Conservation (phyloP, 352 stramenopile genomes). For the Phytophthora melonis region DNA sequence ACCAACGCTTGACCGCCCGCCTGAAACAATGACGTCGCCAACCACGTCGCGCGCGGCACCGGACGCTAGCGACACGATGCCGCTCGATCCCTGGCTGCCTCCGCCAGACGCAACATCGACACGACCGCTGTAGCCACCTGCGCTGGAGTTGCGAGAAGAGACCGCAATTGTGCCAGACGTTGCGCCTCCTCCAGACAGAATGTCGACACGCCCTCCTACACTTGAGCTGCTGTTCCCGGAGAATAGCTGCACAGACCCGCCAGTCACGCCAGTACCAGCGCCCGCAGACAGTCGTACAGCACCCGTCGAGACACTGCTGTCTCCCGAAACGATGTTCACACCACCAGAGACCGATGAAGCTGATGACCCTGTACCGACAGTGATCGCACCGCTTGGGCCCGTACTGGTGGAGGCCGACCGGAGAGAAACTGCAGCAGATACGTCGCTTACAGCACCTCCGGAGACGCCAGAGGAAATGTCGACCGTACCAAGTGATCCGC, state of each 20-base stretch:
- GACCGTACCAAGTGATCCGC: conserved; percentile 24
- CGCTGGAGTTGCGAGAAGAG: conserved; percentile 16
- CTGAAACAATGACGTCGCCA: conserved; percentile 23
- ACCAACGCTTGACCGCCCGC: conserved; percentile 13
- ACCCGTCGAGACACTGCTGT: conserved; percentile 6
- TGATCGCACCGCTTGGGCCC: conserved; percentile 9
- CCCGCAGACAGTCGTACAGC: conserved; percentile 8
- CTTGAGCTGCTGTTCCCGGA: conserved; percentile 17
- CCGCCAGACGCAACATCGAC: conserved; percentile 24
- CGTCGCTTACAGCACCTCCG: neutral
- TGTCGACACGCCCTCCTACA: conserved; percentile 9
- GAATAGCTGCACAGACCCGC: conserved; percentile 10
- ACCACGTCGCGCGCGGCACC: conserved; percentile 18
- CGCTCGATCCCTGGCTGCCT: conserved; percentile 22
- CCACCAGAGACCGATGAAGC: conserved; percentile 12
- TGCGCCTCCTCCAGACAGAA: conserved; percentile 14
- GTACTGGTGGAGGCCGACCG: conserved; percentile 11
- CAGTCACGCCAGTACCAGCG: conserved; percentile 8
- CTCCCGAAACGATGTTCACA: conserved; percentile 14
- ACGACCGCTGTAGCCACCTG: conserved; percentile 14
- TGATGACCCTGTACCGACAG: conserved; percentile 13
- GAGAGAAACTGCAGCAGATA: conserved; percentile 21
- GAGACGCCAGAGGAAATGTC: conserved; percentile 20
- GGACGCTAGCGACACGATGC: conserved; percentile 22
- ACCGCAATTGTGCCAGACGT: conserved; percentile 9